Evolutionary conservation across 352 stramenopile species (phyloP).

Genomic region (Paralagenidium karlingii): DNA sequence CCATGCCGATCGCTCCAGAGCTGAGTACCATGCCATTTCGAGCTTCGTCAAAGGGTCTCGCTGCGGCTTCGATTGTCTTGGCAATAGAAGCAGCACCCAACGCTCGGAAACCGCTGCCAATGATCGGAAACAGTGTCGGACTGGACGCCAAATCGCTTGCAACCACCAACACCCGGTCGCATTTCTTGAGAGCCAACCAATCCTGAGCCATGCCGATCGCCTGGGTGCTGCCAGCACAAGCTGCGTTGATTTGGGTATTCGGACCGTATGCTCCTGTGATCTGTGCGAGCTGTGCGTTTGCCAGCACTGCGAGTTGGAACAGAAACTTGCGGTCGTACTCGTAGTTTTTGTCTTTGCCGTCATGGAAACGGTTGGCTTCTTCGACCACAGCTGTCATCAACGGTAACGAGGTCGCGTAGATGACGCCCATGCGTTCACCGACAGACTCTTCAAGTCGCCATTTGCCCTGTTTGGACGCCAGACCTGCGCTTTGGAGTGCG

Average conservation of each 20-base stretch:
- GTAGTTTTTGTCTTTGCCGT: slow-evolving; percentile 28
- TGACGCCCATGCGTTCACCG: slow-evolving; percentile 82
- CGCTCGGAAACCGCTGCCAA: slow-evolving; percentile 90
- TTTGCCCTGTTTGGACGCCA: slow-evolving; percentile 44
- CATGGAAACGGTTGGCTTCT: slow-evolving; percentile 79
- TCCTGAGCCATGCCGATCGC: slow-evolving; percentile 89
- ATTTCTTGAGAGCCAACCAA: slow-evolving; percentile 87
- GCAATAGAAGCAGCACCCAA: slow-evolving; percentile 89
- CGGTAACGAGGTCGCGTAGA: slow-evolving; percentile 94
- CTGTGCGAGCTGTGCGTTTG: slow-evolving; percentile 94
- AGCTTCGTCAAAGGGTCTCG: slow-evolving; percentile 87
- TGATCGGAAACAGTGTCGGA: slow-evolving; percentile 85
- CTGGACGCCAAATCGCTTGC: slow-evolving; percentile 88
- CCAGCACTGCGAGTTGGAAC: slow-evolving; percentile 91
- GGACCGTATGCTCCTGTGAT: slow-evolving; percentile 88
- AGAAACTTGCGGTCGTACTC: slow-evolving; percentile 96
- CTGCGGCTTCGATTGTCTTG: slow-evolving; percentile 54
- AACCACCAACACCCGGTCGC: slow-evolving; percentile 91
- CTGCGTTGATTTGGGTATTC: slow-evolving; percentile 95
- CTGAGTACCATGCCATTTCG: slow-evolving; percentile 93
- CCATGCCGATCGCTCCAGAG: slow-evolving; percentile 75
- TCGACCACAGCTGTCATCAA: slow-evolving; percentile 89
- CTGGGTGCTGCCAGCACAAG: slow-evolving; percentile 90
- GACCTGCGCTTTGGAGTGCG: slow-evolving; percentile 83
- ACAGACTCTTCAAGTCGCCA: slow-evolving; percentile 86